These are phyloP conservation scores for Bidens hawaiensis DNA, from an alignment of 140 eudicot species.

Conservation along the genomic window DNA sequence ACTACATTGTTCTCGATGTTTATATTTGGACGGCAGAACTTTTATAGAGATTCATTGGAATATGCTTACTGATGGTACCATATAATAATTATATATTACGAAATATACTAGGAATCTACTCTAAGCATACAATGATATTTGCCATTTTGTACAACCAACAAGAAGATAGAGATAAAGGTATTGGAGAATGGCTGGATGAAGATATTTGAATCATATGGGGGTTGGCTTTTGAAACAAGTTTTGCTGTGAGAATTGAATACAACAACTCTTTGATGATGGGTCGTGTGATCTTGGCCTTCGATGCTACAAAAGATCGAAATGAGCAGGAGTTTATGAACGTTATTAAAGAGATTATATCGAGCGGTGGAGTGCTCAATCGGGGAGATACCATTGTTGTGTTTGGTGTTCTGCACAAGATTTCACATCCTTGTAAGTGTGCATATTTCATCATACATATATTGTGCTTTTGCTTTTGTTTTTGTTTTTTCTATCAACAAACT, in stretches of 20 bases:
- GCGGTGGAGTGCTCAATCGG: constrained; percentile 42
- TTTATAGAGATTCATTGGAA: background rate
- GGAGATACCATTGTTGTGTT: constrained; percentile 61
- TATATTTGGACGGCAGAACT: constrained; percentile 15
- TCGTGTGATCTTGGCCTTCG: constrained; percentile 54
- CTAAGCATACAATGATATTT: constrained; percentile 1
- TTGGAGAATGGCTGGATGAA: background rate
- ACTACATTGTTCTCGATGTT: background rate
- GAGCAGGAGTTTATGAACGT: constrained; percentile 42
- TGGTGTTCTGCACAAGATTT: constrained; percentile 58
- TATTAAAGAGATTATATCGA: constrained; percentile 33
- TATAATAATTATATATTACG: background rate
- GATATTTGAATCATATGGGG: background rate
- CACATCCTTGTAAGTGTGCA: constrained; percentile 60
- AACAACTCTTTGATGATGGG: constrained; percentile 43
- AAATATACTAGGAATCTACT: constrained; percentile 28
- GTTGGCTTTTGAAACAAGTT: constrained; percentile 1
- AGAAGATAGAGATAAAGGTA: background rate
- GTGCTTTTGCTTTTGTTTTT: background rate
- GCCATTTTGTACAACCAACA: background rate
- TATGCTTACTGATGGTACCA: constrained; percentile 11
- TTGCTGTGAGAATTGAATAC: constrained; percentile 24
- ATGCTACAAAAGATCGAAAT: constrained; percentile 57
- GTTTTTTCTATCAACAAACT: too few relatives aligned
- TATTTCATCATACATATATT: background rate